Base-by-base conservation (phyloP, 1,284 basidiomycete genomes). In the Fistulinella cinereoalba region DNA sequence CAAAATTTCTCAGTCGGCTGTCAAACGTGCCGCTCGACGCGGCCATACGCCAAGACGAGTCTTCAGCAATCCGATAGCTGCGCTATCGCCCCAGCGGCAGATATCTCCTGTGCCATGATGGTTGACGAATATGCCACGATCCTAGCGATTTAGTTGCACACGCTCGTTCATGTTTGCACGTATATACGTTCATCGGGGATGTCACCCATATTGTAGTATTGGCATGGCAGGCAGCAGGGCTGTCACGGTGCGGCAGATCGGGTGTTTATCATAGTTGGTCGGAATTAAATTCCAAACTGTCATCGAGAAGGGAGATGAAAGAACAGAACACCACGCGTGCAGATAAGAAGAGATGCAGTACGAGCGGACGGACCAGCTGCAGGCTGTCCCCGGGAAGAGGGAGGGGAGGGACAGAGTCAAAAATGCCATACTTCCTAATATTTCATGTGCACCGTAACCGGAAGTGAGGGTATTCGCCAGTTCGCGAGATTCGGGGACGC, bases 1-100 rank as follows among this genome's bases (percentile, higher is more conserved):
- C 27, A 63, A 68, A 41, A 68, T 63, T 11, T 55, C 65, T 1
- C 64, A 47, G 27, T 66, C 61, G 27, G 23, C 47, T 31, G 11
- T 34, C 10, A 63, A 63, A 41, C 58, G 52, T 13, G 47, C 61
- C 34, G 51, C 62, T 46, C 64, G 65, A 50, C 47, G 52, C 16
- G 51, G 56, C 6, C 45, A 51, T 15, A 6, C 46, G 3, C 44
- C 50, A 46, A 53, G 48, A 32, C 60, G 62, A 24, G 47, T 66
- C 31, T 56, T 65, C 31, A 63, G 62, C 31, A 37, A 41, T n/a
- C 56, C 62, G 27, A 47, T 62, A 41, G 34, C 45, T 38, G 31
- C 25, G 16, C 41, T 47, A 27, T 34, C 53, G 16, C 25, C 60
- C 18, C 56, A 36, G 56, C 32, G 24, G 39, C 15, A 18, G 18